Percentiles rank a stretch among this genome's conserved stretches.
Evolutionary conservation across 257 asterid genomes (phyloP).

Genomic region (Solanum medicagineum): DNA sequence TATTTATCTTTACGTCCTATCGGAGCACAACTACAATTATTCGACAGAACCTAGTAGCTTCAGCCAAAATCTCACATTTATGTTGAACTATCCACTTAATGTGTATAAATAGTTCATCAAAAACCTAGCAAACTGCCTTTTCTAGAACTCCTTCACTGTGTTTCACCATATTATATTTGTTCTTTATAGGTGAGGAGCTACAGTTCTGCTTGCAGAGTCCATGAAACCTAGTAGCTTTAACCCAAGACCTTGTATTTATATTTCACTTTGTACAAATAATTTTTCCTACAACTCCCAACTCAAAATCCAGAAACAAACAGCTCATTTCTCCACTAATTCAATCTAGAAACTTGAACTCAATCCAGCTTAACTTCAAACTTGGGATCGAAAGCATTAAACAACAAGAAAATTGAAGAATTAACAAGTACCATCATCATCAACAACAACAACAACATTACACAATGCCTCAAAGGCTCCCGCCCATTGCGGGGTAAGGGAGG

Average conservation of each 20-base stretch:
- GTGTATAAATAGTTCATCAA: neutral
- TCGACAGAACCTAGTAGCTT: neutral
- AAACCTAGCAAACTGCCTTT: neutral
- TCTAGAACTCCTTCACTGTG: neutral
- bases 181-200: neutral
- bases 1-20: neutral
- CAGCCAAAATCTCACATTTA: neutral
- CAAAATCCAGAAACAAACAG: neutral
- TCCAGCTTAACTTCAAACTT: neutral
- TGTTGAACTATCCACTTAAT: neutral
- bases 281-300: neutral
- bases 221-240: neutral
- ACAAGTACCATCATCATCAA: rapidly evolving
- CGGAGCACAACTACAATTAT: neutral
- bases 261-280: neutral
- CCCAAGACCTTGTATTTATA: neutral
- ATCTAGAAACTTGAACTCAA: neutral
- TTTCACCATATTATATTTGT: neutral
- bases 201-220: neutral
- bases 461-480: too few relatives aligned
- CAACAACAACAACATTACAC: too few relatives aligned
- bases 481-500: too few relatives aligned
- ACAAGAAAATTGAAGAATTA: neutral
- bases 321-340: neutral
- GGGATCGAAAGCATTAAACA: neutral